Evolutionary conservation across 352 stramenopile genomes (phyloP).

Genomic region (Phytophthora pseudosyringae): DNA sequence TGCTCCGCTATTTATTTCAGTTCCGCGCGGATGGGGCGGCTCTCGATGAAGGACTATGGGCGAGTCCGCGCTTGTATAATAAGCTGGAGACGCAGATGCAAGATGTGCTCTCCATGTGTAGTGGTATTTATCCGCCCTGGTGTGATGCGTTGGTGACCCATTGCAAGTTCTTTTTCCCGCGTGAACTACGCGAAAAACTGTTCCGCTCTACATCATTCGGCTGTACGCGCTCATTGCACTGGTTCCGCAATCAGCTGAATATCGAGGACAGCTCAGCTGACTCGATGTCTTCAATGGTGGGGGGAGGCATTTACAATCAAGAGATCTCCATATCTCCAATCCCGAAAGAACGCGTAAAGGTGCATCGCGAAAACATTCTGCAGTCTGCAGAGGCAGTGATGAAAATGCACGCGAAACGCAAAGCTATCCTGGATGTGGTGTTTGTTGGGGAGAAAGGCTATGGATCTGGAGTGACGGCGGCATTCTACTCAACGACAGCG

Average conservation of each 20-base stretch:
- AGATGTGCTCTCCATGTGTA: slow-evolving; percentile 85
- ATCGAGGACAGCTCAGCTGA: slow-evolving; percentile 46
- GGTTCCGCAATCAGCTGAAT: slow-evolving; percentile 77
- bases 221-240: slow-evolving; percentile 80
- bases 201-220: slow-evolving; percentile 85
- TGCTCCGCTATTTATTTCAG: slow-evolving; percentile 70
- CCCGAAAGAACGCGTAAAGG: slow-evolving; percentile 88
- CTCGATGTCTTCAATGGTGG: slow-evolving; percentile 30
- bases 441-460: slow-evolving; percentile 89
- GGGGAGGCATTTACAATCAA: slow-evolving; percentile 68
- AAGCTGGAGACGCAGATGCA: slow-evolving; percentile 83
- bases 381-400: slow-evolving; percentile 80
- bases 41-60: slow-evolving; percentile 63
- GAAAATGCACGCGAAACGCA: slow-evolving; percentile 87
- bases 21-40: slow-evolving; percentile 31
- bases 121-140: slow-evolving; percentile 83
- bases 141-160: slow-evolving; percentile 75
- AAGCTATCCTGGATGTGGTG: slow-evolving; percentile 84
- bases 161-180: slow-evolving; percentile 86
- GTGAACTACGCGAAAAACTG: slow-evolving; percentile 69
- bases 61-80: slow-evolving; percentile 75
- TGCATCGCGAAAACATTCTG: slow-evolving; percentile 77
- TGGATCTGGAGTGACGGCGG: slow-evolving; percentile 82
- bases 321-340: slow-evolving; percentile 86
- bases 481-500: slow-evolving; percentile 85